Percentiles rank a stretch among this genome's conserved stretches.
phyloP scores from a whole-genome alignment of 2,329 filamentous ascomycete species.

The Cytospora paraplurivora region DNA sequence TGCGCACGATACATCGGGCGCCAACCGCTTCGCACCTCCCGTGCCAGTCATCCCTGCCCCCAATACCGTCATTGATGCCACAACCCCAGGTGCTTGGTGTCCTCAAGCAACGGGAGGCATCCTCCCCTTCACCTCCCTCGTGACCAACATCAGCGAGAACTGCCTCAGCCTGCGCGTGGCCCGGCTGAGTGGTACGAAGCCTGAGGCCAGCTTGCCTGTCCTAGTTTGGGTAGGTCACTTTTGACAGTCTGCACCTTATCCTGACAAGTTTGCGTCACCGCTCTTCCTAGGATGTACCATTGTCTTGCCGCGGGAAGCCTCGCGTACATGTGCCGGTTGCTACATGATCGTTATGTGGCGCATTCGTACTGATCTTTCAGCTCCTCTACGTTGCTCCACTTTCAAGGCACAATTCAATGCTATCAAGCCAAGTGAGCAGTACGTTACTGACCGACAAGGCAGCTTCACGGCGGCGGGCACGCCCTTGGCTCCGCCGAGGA shows the following conservation, averaged over 20 bases:
- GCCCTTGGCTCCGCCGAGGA: slow-evolving; percentile 33
- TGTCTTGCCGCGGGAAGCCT: too few relatives aligned
- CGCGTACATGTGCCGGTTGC: background rate
- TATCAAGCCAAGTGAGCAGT: background rate
- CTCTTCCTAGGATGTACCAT: too few relatives aligned
- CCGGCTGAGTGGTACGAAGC: slow-evolving; percentile 24
- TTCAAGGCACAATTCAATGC: background rate
- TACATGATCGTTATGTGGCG: slow-evolving; percentile 34
- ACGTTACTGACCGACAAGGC: background rate
- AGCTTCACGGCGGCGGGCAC: slow-evolving; percentile 30
- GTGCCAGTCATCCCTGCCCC: slow-evolving; percentile 29
- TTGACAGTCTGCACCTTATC: too few relatives aligned
- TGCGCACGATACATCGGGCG: slow-evolving; percentile 36
- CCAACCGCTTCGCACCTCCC: slow-evolving; percentile 38
- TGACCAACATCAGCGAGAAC: slow-evolving; percentile 34
- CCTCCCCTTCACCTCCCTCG: slow-evolving; percentile 31
- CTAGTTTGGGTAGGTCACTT: slow-evolving; percentile 26
- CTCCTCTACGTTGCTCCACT: too few relatives aligned
- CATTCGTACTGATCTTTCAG: too few relatives aligned
- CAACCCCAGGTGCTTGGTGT: slow-evolving; percentile 36
- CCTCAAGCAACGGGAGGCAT: slow-evolving; percentile 33
- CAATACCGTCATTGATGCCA: slow-evolving; percentile 34
- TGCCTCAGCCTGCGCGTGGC: slow-evolving; percentile 35
- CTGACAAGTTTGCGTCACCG: too few relatives aligned
- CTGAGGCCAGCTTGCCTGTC: slow-evolving; percentile 31